phyloP scores from a whole-genome alignment of 1,284 basidiomycete species.

The Ganoderma lucidum region DNA sequence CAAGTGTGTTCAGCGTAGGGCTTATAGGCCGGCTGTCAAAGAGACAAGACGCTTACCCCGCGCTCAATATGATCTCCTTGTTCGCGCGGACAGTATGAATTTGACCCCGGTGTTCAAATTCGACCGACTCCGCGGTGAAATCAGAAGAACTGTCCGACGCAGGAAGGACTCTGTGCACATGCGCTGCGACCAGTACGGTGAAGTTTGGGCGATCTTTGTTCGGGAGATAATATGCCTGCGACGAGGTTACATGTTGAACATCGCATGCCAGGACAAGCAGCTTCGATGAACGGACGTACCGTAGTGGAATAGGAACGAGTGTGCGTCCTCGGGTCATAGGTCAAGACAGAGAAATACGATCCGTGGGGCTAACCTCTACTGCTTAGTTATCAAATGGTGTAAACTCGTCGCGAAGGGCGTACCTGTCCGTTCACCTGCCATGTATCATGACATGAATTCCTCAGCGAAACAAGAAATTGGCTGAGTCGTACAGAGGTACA shows the following conservation, averaged over 20 bases:
- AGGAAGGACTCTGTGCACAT: constrained; percentile 29
- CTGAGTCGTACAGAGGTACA: not conserved
- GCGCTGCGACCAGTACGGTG: constrained; percentile 32
- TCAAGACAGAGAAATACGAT: constrained; percentile 34
- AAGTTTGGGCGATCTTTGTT: constrained; percentile 39
- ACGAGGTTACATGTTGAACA: not conserved
- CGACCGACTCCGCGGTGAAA: constrained; percentile 95
- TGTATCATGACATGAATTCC: not conserved
- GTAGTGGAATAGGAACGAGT: constrained; percentile 41
- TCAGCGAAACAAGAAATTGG: not conserved
- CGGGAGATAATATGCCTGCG: constrained; percentile 41
- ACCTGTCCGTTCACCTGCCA: constrained; percentile 40
- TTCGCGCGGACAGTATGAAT: constrained; percentile 44
- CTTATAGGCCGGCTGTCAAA: not conserved
- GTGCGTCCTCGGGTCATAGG: constrained; percentile 38
- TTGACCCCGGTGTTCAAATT: constrained; percentile 74
- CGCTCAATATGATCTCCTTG: constrained; percentile 50
- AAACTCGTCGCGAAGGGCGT: not conserved
- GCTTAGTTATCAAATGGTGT: not conserved
- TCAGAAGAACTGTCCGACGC: constrained; percentile 89
- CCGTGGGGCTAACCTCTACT: constrained; percentile 34
- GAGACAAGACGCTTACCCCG: constrained; percentile 41
- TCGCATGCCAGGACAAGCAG: not conserved
- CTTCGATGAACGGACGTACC: constrained; percentile 15
- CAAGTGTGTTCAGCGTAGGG: not conserved